Evolutionary conservation across 441 rosid genomes (phyloP).

Genomic region (Geranium incanum): DNA sequence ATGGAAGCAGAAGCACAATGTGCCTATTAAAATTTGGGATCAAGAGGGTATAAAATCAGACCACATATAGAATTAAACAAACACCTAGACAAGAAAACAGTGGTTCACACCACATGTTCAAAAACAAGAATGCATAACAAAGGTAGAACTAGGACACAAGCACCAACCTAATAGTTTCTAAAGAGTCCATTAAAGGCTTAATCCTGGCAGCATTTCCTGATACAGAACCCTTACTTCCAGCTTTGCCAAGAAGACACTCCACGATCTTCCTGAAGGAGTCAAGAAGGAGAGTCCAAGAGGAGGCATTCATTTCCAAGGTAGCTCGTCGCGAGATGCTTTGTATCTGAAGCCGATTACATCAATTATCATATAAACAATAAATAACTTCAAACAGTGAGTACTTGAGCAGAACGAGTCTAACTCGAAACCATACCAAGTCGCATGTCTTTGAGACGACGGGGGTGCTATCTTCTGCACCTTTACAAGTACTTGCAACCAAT

Average conservation of each 20-base stretch:
- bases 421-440: conserved; percentile 20
- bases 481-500: conserved; percentile 17
- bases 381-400: not conserved
- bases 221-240: conserved; percentile 13
- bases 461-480: conserved; percentile 10
- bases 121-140: not conserved
- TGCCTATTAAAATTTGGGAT: not conserved
- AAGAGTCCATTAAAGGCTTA: conserved; percentile 19
- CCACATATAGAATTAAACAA: not conserved
- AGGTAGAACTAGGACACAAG: not conserved
- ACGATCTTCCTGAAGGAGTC: conserved; percentile 22
- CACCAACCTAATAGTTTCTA: conserved; percentile 25
- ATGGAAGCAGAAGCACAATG: conserved; percentile 1
- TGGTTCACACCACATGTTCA: not conserved
- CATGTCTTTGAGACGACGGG: conserved; percentile 13
- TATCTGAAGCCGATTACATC: conserved; percentile 13
- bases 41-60: too few relatives aligned
- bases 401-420: not conserved
- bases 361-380: conserved; percentile 1
- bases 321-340: conserved; percentile 17
- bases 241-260: conserved; percentile 17
- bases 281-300: conserved; percentile 21
- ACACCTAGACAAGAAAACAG: not conserved
- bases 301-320: conserved; percentile 17
- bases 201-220: conserved; percentile 16